Conservation (phyloP, 192 early-diverging fungal genomes). For the Backusella tarrabulga region DNA sequence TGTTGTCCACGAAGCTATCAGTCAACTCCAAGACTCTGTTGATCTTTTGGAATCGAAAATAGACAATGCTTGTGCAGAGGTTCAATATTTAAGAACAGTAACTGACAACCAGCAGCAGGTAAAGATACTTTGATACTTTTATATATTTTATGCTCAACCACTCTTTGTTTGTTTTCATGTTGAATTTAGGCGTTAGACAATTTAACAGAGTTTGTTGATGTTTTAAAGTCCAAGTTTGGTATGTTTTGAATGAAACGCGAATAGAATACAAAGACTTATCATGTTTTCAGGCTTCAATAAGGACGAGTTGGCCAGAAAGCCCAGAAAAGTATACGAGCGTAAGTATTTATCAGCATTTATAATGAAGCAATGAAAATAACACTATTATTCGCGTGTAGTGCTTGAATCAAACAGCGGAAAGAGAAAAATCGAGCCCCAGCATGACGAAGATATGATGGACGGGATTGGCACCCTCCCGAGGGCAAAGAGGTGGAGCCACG, state of each 20-base stretch:
- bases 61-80: neutral
- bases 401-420: neutral
- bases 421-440: neutral
- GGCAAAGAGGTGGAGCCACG: neutral
- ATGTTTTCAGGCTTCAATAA: neutral
- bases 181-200: neutral
- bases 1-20: neutral
- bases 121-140: too few relatives aligned
- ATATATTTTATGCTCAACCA: neutral
- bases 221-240: slow-evolving; percentile 1
- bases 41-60: neutral
- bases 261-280: neutral
- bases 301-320: neutral
- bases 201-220: neutral
- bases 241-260: neutral
- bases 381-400: neutral
- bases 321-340: slow-evolving; percentile 3
- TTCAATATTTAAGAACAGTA: slow-evolving; percentile 3
- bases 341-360: neutral
- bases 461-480: neutral
- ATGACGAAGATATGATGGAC: neutral
- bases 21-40: neutral
- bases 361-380: too few relatives aligned
- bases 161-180: neutral
- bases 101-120: slow-evolving; percentile 2